Base-by-base conservation (phyloP, 768 basidiomycete species). In the Suillus subalutaceus region DNA sequence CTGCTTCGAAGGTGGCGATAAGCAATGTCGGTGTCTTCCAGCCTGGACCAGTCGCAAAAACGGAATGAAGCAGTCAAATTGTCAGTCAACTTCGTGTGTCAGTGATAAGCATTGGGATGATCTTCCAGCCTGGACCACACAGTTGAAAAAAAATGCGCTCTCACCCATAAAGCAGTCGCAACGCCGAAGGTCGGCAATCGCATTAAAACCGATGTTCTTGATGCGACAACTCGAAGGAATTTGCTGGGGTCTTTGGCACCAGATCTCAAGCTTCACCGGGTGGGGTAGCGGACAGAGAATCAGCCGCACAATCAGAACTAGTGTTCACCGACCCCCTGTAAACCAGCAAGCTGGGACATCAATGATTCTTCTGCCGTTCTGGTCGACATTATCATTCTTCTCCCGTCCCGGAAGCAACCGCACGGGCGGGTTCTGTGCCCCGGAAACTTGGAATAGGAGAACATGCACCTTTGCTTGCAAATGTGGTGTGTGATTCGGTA, bases 131-230 rank as follows among this genome's bases (percentile, higher is more conserved):
- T 7, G 9, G 53, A 30, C 53, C 26, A 53, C 30, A 9, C 30
- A 32, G 30, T 55, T 32, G 26, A 26, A 18, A 55, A 56, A 35
- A 20, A 44, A 8, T 10, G 55, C 35, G 55, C 55, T 35, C 32
- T 56, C 20, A 56, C 55, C 55, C 32, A 12, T 38, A 56, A 35
- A 56, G 55, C 55, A 56, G 12, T 56, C 20, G 3, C 32, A 56
- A 37, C 20, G 10, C 32, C 35, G 55, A n/a, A 13, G 6, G 55
- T 56, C 32, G 32, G 35, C 32, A 2, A 60, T 43, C 59, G 18
- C 59, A n/a, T 43, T 44, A 60, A 60, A 41, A 60, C 41, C 59
- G 26, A 41, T 41, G 58, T 30, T 59, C 23, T 59, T 59, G 40
- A 59, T 59, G 16, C 58, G 10, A 13, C 40, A 12, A 30, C 40